Conservation (phyloP, 345 rosid genomes). For the Balakata baccata region DNA sequence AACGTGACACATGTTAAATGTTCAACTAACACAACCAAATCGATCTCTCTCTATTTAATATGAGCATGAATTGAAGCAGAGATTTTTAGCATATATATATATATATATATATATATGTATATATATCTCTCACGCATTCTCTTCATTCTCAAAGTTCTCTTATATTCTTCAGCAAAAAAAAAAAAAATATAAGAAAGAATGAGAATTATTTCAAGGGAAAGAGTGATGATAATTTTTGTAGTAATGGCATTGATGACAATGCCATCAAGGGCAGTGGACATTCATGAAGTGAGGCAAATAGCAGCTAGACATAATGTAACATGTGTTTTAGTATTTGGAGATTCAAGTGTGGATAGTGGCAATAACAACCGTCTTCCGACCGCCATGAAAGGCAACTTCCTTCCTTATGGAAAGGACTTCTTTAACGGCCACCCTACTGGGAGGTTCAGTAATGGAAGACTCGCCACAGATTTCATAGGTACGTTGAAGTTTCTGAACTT, state of each 20-base stretch:
- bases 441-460: slow-evolving; percentile 62
- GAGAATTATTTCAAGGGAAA: neutral
- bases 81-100: too few species aligned
- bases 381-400: slow-evolving; percentile 51
- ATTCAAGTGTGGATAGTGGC: slow-evolving; percentile 83
- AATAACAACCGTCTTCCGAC: slow-evolving; percentile 59
- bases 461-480: slow-evolving; percentile 72
- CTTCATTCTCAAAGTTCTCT: too few species aligned
- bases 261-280: slow-evolving; percentile 29
- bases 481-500: neutral
- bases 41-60: too few species aligned
- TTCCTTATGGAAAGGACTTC: slow-evolving; percentile 71
- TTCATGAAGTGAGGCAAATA: slow-evolving; percentile 28
- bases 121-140: too few species aligned
- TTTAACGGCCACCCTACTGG: slow-evolving; percentile 57
- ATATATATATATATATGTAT: too few species aligned
- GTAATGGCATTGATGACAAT: slow-evolving; percentile 14
- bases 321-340: slow-evolving; percentile 71
- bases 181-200: neutral
- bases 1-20: too few species aligned
- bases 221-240: neutral
- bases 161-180: too few species aligned
- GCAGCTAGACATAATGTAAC: slow-evolving; percentile 55
- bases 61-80: too few species aligned
- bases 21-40: too few species aligned